Evolutionary conservation across 2,329 filamentous ascomycete species (phyloP).

Genomic region (Aschersonia sp.): DNA sequence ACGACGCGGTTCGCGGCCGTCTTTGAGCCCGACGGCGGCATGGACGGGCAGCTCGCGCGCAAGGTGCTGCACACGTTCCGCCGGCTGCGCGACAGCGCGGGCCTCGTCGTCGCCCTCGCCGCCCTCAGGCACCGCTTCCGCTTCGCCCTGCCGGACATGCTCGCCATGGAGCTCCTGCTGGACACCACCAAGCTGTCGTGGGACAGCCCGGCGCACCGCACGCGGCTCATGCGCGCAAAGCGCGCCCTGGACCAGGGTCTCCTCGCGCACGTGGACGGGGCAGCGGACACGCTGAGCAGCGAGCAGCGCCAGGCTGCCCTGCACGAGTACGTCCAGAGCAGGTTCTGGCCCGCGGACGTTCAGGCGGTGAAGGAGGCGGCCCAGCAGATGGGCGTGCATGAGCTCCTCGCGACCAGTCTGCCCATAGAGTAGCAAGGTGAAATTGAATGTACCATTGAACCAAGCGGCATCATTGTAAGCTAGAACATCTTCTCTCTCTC

Average conservation of each 20-base stretch:
- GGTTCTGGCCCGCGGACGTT: constrained; percentile 17
- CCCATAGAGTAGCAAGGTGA: too few relatives aligned
- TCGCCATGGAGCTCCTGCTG: constrained; percentile 31
- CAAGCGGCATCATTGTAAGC: too few relatives aligned
- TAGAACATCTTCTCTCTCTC: too few relatives aligned
- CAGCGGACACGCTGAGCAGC: constrained; percentile 20
- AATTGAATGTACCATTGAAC: too few relatives aligned
- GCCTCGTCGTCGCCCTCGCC: constrained; percentile 29
- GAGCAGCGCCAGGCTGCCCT: constrained; percentile 22
- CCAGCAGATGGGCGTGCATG: constrained; percentile 28
- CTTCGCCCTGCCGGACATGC: constrained; percentile 28
- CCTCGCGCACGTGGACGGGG: constrained; percentile 12
- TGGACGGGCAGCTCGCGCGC: constrained; percentile 32
- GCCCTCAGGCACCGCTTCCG: constrained; percentile 26
- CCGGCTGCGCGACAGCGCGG: constrained; percentile 26
- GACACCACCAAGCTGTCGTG: constrained; percentile 28
- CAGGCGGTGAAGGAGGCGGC: constrained; percentile 13
- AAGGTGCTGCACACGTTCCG: constrained; percentile 37
- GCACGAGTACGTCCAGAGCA: constrained; percentile 26
- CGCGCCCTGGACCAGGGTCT: constrained; percentile 26
- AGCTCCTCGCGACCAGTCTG: constrained; percentile 10
- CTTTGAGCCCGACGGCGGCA: constrained; percentile 23
- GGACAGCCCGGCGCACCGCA: constrained; percentile 24
- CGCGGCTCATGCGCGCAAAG: constrained; percentile 26
- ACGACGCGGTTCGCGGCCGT: constrained; percentile 32